Percentiles rank a stretch among this genome's conserved stretches.
phyloP scores from a whole-genome alignment of 108 stramenopile genomes.

The Nannochloropsis gaditana region DNA sequence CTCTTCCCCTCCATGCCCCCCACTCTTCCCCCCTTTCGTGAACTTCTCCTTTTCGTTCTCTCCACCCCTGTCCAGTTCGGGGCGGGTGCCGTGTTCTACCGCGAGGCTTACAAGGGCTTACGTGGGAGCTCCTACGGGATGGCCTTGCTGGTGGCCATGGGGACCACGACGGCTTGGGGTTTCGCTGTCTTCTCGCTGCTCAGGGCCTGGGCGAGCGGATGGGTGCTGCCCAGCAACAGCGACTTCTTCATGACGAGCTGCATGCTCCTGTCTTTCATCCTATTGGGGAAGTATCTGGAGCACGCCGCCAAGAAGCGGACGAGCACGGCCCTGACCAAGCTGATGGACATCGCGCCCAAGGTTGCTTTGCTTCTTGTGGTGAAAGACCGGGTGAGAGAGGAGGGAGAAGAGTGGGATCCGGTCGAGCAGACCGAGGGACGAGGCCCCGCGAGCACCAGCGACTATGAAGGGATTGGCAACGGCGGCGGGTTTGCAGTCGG shows the following conservation, averaged over 20 bases:
- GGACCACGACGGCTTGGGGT: constrained; percentile 56
- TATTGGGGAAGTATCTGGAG: constrained; percentile 72
- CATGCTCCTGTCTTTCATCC: constrained; percentile 50
- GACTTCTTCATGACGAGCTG: background rate
- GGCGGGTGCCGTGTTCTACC: constrained; percentile 74
- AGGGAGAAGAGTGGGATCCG: background rate
- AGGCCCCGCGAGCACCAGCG: background rate
- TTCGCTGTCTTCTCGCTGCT: background rate
- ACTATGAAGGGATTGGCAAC: background rate
- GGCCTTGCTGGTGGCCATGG: constrained; percentile 88
- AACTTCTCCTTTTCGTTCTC: constrained; percentile 26
- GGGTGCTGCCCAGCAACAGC: background rate
- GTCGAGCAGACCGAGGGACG: too few species aligned
- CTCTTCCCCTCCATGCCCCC: background rate
- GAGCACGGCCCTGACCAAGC: constrained; percentile 67
- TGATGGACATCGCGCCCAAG: constrained; percentile 55
- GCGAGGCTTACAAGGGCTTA: constrained; percentile 65
- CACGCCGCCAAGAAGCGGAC: constrained; percentile 79
- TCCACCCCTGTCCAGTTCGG: constrained; percentile 80
- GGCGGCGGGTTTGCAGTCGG: background rate
- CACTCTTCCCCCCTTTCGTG: background rate
- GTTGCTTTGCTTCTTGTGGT: constrained; percentile 24
- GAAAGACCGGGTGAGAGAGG: background rate
- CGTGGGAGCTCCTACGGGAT: constrained; percentile 69
- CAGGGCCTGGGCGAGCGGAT: background rate